phyloP scores from a whole-genome alignment of 1,139 yeast genomes.

The Saccharomyces uvarum region DNA sequence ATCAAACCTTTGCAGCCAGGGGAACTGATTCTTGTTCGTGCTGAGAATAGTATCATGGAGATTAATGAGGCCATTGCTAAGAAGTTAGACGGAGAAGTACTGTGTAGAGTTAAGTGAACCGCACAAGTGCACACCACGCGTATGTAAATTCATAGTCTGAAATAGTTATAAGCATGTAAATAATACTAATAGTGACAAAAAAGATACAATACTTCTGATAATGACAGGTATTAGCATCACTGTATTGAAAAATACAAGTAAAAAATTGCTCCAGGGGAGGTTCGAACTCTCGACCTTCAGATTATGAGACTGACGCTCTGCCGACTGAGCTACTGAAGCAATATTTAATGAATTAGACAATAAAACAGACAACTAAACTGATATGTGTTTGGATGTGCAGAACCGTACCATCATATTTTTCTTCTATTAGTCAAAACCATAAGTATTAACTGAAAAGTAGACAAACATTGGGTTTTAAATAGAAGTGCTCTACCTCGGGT shows the following conservation, averaged over 20 bases:
- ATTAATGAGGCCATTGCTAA: slow-evolving; percentile 78
- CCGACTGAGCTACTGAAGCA: slow-evolving; percentile 40
- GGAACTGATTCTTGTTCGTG: slow-evolving; percentile 67
- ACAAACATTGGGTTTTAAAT: too few relatives aligned
- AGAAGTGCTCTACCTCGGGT: too few relatives aligned
- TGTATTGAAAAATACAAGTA: neutral
- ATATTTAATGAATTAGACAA: neutral
- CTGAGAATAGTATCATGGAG: slow-evolving; percentile 52
- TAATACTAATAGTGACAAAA: neutral
- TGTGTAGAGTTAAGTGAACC: slow-evolving; percentile 57
- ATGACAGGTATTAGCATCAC: neutral
- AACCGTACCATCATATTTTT: too few relatives aligned
- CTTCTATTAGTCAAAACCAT: too few relatives aligned
- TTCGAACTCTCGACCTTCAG: slow-evolving; percentile 41
- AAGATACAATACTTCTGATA: neutral
- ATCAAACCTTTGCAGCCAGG: slow-evolving; percentile 84
- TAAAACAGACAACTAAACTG: too few relatives aligned
- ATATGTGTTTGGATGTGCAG: too few relatives aligned
- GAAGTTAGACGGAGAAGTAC: slow-evolving; percentile 65
- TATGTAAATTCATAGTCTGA: neutral
- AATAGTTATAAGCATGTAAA: neutral
- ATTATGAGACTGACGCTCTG: slow-evolving; percentile 40
- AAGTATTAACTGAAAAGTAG: too few relatives aligned
- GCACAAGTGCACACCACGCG: neutral
- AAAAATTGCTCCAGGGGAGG: slow-evolving; percentile 45